phyloP scores from a whole-genome alignment of 768 basidiomycete species.

The Rhizopogon sp. region DNA sequence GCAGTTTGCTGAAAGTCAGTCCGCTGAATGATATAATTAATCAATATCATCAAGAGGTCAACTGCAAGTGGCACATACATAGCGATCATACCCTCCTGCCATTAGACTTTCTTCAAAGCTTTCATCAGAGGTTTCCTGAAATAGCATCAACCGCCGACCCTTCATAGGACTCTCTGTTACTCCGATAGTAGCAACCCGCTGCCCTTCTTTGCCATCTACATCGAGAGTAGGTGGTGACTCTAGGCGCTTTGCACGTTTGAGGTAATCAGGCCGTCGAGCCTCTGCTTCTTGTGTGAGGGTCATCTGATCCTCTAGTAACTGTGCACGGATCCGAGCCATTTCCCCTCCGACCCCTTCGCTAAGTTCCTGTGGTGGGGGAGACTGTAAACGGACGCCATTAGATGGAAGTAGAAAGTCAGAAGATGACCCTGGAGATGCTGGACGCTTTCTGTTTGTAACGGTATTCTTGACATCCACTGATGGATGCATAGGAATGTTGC shows the following conservation, averaged over 20 bases:
- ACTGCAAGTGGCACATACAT: conserved; percentile 40
- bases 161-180: conserved; percentile 68
- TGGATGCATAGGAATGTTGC: not conserved
- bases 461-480: not conserved
- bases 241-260: conserved; percentile 53
- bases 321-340: conserved; percentile 54
- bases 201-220: conserved; percentile 15
- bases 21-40: conserved; percentile 8
- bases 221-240: conserved; percentile 26
- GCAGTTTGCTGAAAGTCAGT: conserved; percentile 17
- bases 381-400: conserved; percentile 25
- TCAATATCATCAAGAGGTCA: conserved; percentile 1
- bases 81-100: conserved; percentile 76
- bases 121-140: conserved; percentile 79
- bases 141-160: conserved; percentile 68
- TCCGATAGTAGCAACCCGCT: conserved; percentile 36
- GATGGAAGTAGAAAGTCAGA: not conserved
- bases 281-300: conserved; percentile 51
- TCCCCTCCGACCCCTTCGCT: conserved; percentile 43
- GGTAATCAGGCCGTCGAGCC: conserved; percentile 65
- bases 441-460: not conserved
- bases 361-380: not conserved
- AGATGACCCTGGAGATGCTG: not conserved
- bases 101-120: conserved; percentile 83
- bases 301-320: conserved; percentile 45